phyloP scores from a whole-genome alignment of 2,329 filamentous ascomycete genomes.

The Samsoniella hepiali region DNA sequence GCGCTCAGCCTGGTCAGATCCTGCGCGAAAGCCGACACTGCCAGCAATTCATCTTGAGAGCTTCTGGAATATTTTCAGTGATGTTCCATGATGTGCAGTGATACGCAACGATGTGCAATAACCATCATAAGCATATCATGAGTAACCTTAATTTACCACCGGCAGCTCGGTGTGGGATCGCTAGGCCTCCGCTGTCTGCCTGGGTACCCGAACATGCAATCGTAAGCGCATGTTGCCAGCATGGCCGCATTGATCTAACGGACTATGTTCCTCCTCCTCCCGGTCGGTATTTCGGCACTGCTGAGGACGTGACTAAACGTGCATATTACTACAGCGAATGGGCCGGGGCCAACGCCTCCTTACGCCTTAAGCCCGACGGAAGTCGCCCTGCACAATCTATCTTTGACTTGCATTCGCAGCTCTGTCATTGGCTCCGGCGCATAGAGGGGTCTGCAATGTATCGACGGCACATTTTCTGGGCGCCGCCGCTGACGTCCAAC shows the following conservation, averaged over 20 bases:
- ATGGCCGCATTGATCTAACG: neutral
- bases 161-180: neutral
- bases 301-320: neutral
- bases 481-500: neutral
- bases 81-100: neutral
- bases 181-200: neutral
- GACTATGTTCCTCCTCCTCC: neutral
- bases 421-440: neutral
- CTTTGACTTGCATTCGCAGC: neutral
- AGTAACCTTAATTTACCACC: neutral
- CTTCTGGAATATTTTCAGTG: neutral
- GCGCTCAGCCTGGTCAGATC: neutral
- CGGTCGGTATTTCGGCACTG: neutral
- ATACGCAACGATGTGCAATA: neutral
- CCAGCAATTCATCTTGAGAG: neutral
- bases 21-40: neutral
- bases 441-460: neutral
- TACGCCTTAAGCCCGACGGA: neutral
- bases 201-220: neutral
- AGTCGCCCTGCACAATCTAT: neutral
- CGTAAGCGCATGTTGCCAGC: neutral
- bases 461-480: neutral
- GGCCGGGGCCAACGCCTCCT: neutral
- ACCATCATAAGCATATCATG: neutral
- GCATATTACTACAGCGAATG: neutral